These are phyloP conservation scores for Penicillium macrosclerotiorum DNA, from an alignment of 495 filamentous ascomycete species.

Conservation along the genomic window DNA sequence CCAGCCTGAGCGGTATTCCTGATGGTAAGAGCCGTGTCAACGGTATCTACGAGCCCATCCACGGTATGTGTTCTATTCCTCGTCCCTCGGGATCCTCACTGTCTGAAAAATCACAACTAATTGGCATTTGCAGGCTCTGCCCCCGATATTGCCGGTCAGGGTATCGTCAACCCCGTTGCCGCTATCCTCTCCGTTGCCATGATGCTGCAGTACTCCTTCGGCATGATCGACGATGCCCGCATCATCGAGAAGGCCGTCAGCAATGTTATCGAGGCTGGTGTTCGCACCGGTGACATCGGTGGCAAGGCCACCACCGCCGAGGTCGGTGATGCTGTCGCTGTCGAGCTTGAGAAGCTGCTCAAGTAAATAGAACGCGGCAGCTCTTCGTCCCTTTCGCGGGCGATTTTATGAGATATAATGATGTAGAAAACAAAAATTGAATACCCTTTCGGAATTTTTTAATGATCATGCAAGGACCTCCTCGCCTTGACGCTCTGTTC, in stretches of 20 bases:
- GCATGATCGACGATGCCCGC: slow-evolving; percentile 48
- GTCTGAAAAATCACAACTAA: too few species aligned
- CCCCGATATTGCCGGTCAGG: slow-evolving; percentile 72
- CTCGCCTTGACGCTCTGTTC: too few species aligned
- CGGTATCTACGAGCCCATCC: slow-evolving; percentile 97
- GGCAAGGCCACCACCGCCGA: slow-evolving; percentile 50
- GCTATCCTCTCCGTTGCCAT: slow-evolving; percentile 54
- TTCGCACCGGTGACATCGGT: slow-evolving; percentile 55
- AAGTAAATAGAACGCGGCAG: slow-evolving; percentile 21
- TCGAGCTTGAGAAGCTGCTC: slow-evolving; percentile 48
- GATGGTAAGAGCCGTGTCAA: slow-evolving; percentile 58
- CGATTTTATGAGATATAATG: slow-evolving; percentile 24
- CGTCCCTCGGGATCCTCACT: too few species aligned
- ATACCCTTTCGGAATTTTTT: slow-evolving; percentile 26
- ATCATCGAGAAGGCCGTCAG: slow-evolving; percentile 52
- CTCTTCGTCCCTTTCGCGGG: neutral
- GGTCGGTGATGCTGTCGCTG: slow-evolving; percentile 53
- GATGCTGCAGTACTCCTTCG: slow-evolving; percentile 57
- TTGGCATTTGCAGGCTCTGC: slow-evolving; percentile 39
- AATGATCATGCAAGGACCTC: neutral
- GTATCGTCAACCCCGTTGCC: slow-evolving; percentile 74
- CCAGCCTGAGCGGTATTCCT: slow-evolving; percentile 81
- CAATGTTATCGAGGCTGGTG: slow-evolving; percentile 51
- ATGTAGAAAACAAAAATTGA: slow-evolving; percentile 26
- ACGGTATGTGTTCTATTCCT: slow-evolving; percentile 59